Percentiles rank a stretch among this genome's conserved stretches.
phyloP scores from a whole-genome alignment of 768 basidiomycete species.

The Boletus sp. region DNA sequence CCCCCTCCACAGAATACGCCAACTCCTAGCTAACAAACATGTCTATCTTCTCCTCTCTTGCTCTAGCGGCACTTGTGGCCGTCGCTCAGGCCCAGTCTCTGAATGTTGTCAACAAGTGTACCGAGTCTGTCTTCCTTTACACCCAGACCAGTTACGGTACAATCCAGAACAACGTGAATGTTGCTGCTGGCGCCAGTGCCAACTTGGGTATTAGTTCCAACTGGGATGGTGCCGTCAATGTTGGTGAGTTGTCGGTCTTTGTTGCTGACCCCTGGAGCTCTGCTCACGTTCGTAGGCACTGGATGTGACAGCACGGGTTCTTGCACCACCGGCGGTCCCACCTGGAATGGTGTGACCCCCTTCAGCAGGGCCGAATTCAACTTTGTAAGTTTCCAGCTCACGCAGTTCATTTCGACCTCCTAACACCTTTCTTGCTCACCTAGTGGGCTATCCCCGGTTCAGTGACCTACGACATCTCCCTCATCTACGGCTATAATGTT shows the following conservation, averaged over 20 bases:
- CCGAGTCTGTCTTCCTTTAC: constrained; percentile 27
- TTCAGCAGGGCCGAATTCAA: constrained; percentile 35
- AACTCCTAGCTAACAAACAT: constrained; percentile 12
- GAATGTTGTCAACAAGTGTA: constrained; percentile 26
- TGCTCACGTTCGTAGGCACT: constrained; percentile 23
- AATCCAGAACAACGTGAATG: constrained; percentile 26
- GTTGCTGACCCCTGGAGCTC: background rate
- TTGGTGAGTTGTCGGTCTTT: constrained; percentile 15
- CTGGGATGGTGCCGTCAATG: constrained; percentile 32
- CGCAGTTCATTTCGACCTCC: background rate
- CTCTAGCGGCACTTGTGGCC: constrained; percentile 18
- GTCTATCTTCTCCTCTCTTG: constrained; percentile 17
- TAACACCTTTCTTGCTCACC: background rate
- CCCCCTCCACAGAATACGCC: background rate
- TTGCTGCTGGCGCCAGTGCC: constrained; percentile 19
- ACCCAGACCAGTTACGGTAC: constrained; percentile 30
- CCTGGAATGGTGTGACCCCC: constrained; percentile 29
- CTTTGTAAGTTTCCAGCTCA: constrained; percentile 17
- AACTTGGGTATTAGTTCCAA: constrained; percentile 31
- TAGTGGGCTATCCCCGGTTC: constrained; percentile 24
- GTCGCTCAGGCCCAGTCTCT: constrained; percentile 28
- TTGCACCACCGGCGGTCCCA: constrained; percentile 30
- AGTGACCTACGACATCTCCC: constrained; percentile 33
- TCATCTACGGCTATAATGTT: constrained; percentile 34
- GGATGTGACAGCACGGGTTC: constrained; percentile 23